phyloP scores from a whole-genome alignment of 1,284 basidiomycete species.

The Moesziomyces sp. region DNA sequence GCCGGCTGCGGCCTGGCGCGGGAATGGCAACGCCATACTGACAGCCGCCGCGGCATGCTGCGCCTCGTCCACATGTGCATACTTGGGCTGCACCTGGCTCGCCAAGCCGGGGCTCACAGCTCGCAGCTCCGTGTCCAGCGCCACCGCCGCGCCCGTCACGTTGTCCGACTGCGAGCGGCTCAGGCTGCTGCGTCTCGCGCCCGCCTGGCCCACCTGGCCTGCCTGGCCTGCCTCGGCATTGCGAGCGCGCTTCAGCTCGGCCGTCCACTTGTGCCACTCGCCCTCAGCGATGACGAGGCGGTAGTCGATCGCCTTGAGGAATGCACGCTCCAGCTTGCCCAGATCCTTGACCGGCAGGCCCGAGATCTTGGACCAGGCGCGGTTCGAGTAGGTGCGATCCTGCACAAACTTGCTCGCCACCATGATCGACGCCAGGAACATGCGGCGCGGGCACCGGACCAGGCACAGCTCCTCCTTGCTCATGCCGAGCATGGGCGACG shows the following conservation, averaged over 20 bases:
- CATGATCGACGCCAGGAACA: conserved; percentile 87
- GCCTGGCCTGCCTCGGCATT: conserved; percentile 5
- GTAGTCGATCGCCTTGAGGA: conserved; percentile 69
- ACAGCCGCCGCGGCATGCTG: conserved; percentile 6
- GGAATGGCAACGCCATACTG: conserved; percentile 31
- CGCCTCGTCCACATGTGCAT: conserved; percentile 16
- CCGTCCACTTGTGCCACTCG: conserved; percentile 61
- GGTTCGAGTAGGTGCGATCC: conserved; percentile 89
- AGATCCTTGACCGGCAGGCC: conserved; percentile 69
- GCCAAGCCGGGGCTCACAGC: conserved; percentile 35
- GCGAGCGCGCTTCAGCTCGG: conserved; percentile 40
- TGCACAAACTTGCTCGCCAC: conserved; percentile 90
- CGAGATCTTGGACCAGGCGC: conserved; percentile 82
- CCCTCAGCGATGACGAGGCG: conserved; percentile 65
- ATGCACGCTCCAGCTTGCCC: conserved; percentile 69
- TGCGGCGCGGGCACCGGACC: conserved; percentile 78
- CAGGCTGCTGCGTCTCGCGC: conserved; percentile 26
- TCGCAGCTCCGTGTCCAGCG: conserved; percentile 41
- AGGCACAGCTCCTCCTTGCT: conserved; percentile 37
- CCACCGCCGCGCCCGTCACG: conserved; percentile 33
- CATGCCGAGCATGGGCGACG: conserved; percentile 38
- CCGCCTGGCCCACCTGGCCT: conserved; percentile 1
- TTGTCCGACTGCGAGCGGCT: conserved; percentile 48
- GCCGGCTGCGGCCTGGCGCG: conserved; percentile 10
- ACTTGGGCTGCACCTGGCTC: conserved; percentile 42